These are phyloP conservation scores for Phytophthora pisi DNA, from an alignment of 352 stramenopile species.

Conservation along the genomic window DNA sequence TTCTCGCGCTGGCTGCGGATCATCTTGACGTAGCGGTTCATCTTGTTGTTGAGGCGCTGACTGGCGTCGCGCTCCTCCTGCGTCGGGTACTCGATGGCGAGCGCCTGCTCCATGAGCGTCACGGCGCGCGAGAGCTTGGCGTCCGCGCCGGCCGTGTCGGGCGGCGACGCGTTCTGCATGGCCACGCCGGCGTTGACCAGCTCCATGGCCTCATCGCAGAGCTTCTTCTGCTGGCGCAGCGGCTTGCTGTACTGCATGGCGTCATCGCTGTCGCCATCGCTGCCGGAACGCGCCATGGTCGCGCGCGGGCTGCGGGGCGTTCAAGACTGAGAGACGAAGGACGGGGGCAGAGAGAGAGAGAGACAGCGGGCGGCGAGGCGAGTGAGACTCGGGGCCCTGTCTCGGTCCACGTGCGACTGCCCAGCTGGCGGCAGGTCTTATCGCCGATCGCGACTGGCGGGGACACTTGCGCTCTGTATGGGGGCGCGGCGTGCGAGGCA, in stretches of 20 bases:
- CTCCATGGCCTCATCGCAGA: slow-evolving; percentile 84
- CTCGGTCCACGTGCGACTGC: slow-evolving; percentile 33
- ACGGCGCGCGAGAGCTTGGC: slow-evolving; percentile 74
- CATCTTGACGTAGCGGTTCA: slow-evolving; percentile 89
- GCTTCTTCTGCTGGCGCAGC: slow-evolving; percentile 73
- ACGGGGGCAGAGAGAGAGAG: slow-evolving; percentile 3
- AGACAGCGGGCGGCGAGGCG: slow-evolving; percentile 18
- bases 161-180: slow-evolving; percentile 73
- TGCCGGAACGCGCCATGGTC: slow-evolving; percentile 54
- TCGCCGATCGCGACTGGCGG: slow-evolving; percentile 38
- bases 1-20: slow-evolving; percentile 82
- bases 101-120: slow-evolving; percentile 75
- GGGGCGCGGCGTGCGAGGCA: not conserved
- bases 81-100: slow-evolving; percentile 77
- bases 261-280: slow-evolving; percentile 69
- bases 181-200: slow-evolving; percentile 83
- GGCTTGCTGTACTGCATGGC: slow-evolving; percentile 59
- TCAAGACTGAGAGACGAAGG: slow-evolving; percentile 35
- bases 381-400: slow-evolving; percentile 18
- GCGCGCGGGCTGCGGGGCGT: slow-evolving; percentile 30
- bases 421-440: slow-evolving; percentile 36
- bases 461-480: not conserved
- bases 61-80: slow-evolving; percentile 77
- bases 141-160: slow-evolving; percentile 57
- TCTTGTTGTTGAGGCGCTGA: slow-evolving; percentile 81